Conservation (phyloP, 345 rosid species). For the Turritis glabra region DNA sequence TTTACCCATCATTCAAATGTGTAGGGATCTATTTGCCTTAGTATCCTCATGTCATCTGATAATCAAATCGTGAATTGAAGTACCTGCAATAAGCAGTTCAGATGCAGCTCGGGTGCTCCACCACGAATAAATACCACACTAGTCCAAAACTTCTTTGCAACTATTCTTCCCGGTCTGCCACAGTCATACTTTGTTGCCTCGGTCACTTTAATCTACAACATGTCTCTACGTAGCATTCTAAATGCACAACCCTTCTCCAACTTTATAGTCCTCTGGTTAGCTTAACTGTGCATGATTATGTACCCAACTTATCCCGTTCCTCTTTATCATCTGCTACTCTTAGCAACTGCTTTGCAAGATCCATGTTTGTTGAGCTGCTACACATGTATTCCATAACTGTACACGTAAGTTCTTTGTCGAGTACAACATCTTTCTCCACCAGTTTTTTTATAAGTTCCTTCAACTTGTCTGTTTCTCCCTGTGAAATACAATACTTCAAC, state of each 20-base stretch:
- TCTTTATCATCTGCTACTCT: conserved; percentile 39
- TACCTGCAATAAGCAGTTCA: not conserved
- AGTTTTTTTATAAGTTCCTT: conserved; percentile 48
- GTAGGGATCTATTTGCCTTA: conserved; percentile 2
- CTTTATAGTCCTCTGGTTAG: conserved; percentile 3
- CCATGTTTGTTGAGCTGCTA: conserved; percentile 41
- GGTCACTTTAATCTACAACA: not conserved
- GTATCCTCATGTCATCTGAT: not conserved
- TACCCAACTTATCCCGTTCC: conserved; percentile 1
- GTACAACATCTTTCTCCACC: conserved; percentile 50
- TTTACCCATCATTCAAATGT: not conserved
- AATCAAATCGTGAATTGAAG: not conserved
- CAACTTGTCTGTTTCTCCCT: conserved; percentile 53
- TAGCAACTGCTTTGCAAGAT: conserved; percentile 46
- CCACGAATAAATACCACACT: not conserved
- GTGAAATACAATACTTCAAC: conserved; percentile 49
- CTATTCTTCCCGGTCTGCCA: conserved; percentile 8
- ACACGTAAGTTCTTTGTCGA: conserved; percentile 49
- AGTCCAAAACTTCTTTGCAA: not conserved
- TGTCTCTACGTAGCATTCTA: conserved; percentile 16
- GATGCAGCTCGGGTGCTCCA: conserved; percentile 8
- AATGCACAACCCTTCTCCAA: conserved; percentile 7
- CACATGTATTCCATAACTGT: conserved; percentile 60
- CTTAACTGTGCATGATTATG: not conserved
- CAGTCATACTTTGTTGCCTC: not conserved